Base-by-base conservation (phyloP, 2,329 filamentous ascomycete species). In the Ustulina deusta region DNA sequence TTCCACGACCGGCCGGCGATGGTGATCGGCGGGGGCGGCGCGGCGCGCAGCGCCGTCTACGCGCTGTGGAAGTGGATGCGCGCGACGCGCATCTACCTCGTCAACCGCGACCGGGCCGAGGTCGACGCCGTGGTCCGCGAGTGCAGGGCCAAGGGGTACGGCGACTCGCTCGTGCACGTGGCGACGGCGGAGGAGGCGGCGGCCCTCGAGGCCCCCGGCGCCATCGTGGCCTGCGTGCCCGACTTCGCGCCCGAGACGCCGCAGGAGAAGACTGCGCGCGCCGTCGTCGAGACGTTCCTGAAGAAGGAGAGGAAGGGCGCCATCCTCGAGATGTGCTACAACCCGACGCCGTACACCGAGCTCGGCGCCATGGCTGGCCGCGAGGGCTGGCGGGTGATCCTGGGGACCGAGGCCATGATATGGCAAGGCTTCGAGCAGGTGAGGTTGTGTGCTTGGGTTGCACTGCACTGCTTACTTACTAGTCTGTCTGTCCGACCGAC, bases 241-340 rank as follows among this genome's bases (percentile, higher is more conserved):
- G 90, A 96, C 78, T 90, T 92, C 72, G 84, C 89, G n/a, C 92
- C 93, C 0, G 83, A 83, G 73, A 91, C 89, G 0, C 78, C 83
- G 1, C 85, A 85, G 32, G 92, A 96, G 82, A 81, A 84, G 32
- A 81, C 83, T 48, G 87, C 90, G 3, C 82, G 92, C 1, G 77
- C 79, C 1, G 83, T 93, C 0, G 78, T 85, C 0, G 83, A 88
- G 73, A 78, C 81, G 2, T 85, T 87, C 59, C 67, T 87, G 38
- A 71, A 71, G 29, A 83, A 83, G 77, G 75, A 82, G 34, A 80
- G 85, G 68, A 90, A 91, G 79, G 91, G 91, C 6, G 88, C 88
- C 6, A 87, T 94, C 64, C 78, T 94, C 67, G 92, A 94, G 79
- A 94, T 95, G 92, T 94, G 91, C 82, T 94, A 94, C 77, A 92